phyloP scores from a whole-genome alignment of 371 early-diverging fungal species.

The Mucor velutinosus region DNA sequence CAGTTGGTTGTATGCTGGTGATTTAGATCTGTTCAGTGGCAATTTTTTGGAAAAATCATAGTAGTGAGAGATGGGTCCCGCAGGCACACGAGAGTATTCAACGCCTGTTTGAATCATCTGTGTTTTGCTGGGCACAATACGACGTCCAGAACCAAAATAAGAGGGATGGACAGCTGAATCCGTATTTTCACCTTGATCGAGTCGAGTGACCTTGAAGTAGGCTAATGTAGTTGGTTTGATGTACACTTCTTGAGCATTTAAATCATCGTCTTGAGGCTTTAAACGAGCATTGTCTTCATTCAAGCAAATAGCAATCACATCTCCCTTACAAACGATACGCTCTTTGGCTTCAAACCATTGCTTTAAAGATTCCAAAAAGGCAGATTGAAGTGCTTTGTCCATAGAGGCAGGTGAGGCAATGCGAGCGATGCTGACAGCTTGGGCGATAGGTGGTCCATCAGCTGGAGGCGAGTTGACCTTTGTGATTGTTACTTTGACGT shows the following conservation, averaged over 20 bases:
- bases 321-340: constrained; percentile 73
- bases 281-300: constrained; percentile 49
- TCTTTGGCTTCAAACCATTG: constrained; percentile 71
- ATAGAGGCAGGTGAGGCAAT: constrained; percentile 76
- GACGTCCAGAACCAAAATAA: constrained; percentile 46
- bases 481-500: constrained; percentile 30
- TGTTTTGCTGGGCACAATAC: constrained; percentile 62
- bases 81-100: constrained; percentile 64
- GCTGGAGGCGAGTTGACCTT: constrained; percentile 36
- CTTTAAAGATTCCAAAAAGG: constrained; percentile 64
- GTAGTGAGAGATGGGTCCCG: constrained; percentile 42
- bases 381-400: constrained; percentile 67
- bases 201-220: constrained; percentile 58
- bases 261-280: constrained; percentile 22
- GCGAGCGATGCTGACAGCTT: constrained; percentile 72
- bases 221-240: constrained; percentile 41
- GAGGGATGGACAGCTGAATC: constrained; percentile 34
- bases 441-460: constrained; percentile 62
- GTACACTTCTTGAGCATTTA: not conserved
- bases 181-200: constrained; percentile 24
- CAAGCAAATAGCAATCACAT: constrained; percentile 71
- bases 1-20: constrained; percentile 40
- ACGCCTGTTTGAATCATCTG: constrained; percentile 70
- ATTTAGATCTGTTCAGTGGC: constrained; percentile 33
- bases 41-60: constrained; percentile 35